Evolutionary conservation across 2,329 filamentous ascomycete genomes (phyloP).

Genomic region (Beauveria pseudobassiana): DNA sequence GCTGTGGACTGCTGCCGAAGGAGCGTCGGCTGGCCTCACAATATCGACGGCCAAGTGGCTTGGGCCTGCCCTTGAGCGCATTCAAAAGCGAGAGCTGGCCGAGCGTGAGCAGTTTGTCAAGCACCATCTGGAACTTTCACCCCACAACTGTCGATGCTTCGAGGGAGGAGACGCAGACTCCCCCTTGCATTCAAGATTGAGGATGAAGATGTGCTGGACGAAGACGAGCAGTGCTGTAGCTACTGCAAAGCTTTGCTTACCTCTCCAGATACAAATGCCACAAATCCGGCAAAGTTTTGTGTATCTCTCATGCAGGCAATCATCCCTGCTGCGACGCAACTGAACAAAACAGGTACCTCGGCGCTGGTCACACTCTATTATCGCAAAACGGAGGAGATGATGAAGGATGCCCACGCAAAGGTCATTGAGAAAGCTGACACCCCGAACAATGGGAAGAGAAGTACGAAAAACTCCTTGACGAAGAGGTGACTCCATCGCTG

Average conservation of each 20-base stretch:
- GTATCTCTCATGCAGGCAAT: conserved; percentile 71
- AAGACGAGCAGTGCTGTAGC: conserved; percentile 87
- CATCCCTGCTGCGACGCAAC: conserved; percentile 71
- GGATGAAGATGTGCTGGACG: conserved; percentile 73
- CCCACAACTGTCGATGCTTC: conserved; percentile 43
- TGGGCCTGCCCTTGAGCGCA: conserved; percentile 73
- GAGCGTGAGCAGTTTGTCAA: conserved; percentile 62
- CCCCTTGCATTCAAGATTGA: conserved; percentile 55
- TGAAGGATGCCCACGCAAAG: conserved; percentile 61
- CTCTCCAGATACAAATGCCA: conserved; percentile 84
- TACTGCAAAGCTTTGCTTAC: conserved; percentile 87
- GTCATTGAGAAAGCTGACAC: conserved; percentile 79
- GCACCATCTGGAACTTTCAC: conserved; percentile 49
- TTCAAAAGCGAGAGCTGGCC: conserved; percentile 63
- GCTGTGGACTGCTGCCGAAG: conserved; percentile 80
- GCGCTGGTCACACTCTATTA: conserved; percentile 65
- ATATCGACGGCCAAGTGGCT: conserved; percentile 96
- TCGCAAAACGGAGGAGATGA: conserved; percentile 65
- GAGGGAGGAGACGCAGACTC: conserved; percentile 44
- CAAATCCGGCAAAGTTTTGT: conserved; percentile 73
- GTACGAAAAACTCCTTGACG: conserved; percentile 74
- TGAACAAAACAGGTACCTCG: conserved; percentile 59
- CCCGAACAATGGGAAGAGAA: conserved; percentile 85
- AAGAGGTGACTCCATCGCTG: conserved; percentile 75
- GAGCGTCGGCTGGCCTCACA: conserved; percentile 56